Percentiles rank a stretch among this genome's conserved stretches.
Conservation (phyloP, 305 asterid species). For the Fraxinus dipetala region DNA sequence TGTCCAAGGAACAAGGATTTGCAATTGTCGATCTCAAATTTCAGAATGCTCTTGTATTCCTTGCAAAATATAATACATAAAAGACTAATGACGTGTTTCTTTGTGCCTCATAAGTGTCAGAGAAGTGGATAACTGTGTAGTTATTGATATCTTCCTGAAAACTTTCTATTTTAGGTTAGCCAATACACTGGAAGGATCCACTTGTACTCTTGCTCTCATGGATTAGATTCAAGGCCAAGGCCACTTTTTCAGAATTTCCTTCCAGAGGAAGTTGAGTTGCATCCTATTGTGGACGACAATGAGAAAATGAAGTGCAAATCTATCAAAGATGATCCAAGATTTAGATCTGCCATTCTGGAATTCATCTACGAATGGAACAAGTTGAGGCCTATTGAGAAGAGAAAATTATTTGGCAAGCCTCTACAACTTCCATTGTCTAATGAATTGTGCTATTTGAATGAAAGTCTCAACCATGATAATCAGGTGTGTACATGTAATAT, state of each 20-base stretch:
- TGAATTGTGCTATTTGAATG: conserved; percentile 76
- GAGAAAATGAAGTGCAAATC: conserved; percentile 35
- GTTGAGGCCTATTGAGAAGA: conserved; percentile 76
- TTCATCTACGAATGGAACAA: conserved; percentile 72
- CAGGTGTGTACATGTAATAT: conserved; percentile 47
- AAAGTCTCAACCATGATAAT: conserved; percentile 67
- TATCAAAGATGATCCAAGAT: conserved; percentile 45
- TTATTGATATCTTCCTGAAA: conserved; percentile 11
- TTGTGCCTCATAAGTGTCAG: background rate
- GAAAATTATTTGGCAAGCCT: conserved; percentile 72
- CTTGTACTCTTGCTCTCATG: conserved; percentile 71
- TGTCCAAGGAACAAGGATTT: background rate
- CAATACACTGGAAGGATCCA: conserved; percentile 87
- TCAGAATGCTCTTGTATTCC: background rate
- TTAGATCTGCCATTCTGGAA: conserved; percentile 43
- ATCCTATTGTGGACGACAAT: conserved; percentile 30
- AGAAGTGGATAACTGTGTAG: background rate
- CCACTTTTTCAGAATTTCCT: conserved; percentile 83
- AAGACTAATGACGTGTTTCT: background rate
- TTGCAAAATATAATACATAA: background rate
- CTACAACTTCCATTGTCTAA: conserved; percentile 75
- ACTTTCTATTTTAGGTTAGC: conserved; percentile 62
- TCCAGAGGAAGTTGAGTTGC: conserved; percentile 65
- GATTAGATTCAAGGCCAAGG: conserved; percentile 67
- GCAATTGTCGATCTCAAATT: background rate